Evolutionary conservation across 805 yeast species (phyloP), one percentile per base, ranked within the genome.

Genomic region (Wickerhamomyces ciferrii): DNA sequence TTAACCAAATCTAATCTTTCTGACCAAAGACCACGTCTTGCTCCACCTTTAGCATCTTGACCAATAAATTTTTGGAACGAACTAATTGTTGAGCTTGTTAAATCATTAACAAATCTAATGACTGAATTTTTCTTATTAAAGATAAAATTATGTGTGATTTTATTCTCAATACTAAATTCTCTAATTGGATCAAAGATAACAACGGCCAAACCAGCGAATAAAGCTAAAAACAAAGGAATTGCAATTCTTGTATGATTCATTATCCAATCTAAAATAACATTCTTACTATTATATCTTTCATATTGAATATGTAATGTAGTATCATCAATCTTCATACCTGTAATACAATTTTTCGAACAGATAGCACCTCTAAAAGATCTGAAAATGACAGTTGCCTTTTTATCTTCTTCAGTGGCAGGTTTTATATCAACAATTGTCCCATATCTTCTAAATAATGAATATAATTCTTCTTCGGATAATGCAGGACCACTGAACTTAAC

Each of bases 141-240:
- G 0, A 84, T 69, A 55, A 73, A 79, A 54, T 68, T 76, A 48
- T 75, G 79, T 5, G 84, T 78, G 46, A 94, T 81, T 58, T 87
- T 88, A 58, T 79, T 81, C 55, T 79, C 80, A 46, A 94, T 79
- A 58, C 81, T 83, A 65, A 82, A 84, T 52, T 85, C 84, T 61
- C 99, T 78, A 39, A 94, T 87, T 1, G 99, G 99, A 55, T 94
- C 99, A 65, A 94, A 94, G 39, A 94, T 76, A 29, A 87, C 60
- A 39, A 90, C 96, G 0, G 97, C 95, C 2, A 84, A 50, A 3
- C 88, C 84, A 3, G 97, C 91, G 13, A 89, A 51, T 2, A 90
- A 46, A 0, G 97, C 97, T 38, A 94, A 64, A 6, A 89, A 55
- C 7, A 87, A 64, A 0, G 99, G 99, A 23, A 92, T 71, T 1